These are phyloP conservation scores for Psilocybe subaeruginosa DNA, from an alignment of 768 basidiomycete genomes.

Conservation along the genomic window DNA sequence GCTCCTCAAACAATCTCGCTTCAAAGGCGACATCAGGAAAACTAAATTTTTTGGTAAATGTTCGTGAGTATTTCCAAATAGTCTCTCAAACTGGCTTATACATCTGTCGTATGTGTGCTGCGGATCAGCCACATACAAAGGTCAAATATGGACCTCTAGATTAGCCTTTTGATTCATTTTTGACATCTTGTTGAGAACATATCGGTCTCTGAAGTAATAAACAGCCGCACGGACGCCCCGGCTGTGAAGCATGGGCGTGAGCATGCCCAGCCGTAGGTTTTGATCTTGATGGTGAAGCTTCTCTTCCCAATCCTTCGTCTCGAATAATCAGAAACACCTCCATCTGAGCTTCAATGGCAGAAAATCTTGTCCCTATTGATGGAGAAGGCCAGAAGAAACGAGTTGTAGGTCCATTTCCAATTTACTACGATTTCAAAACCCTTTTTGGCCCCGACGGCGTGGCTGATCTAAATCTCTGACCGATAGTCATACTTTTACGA, in stretches of 20 bases:
- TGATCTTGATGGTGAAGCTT: background rate
- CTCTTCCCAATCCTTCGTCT: background rate
- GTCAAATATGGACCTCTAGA: background rate
- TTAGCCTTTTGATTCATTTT: background rate
- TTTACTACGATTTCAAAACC: slow-evolving; percentile 7
- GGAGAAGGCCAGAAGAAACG: slow-evolving; percentile 83
- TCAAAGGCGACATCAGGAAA: no score
- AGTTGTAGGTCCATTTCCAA: slow-evolving; percentile 62
- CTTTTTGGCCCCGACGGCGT: slow-evolving; percentile 9
- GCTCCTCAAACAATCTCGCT: no score
- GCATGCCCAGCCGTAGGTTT: background rate
- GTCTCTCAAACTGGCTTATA: no score
- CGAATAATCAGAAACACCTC: slow-evolving; percentile 7
- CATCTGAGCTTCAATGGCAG: slow-evolving; percentile 23
- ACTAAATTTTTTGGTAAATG: no score
- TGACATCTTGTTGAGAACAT: background rate
- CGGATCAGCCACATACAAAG: background rate
- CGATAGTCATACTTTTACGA: slow-evolving; percentile 98
- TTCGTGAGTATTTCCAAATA: no score
- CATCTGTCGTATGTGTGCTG: no score
- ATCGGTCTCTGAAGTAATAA: slow-evolving; percentile 1
- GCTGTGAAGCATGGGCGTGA: slow-evolving; percentile 1
- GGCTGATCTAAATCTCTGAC: slow-evolving; percentile 8
- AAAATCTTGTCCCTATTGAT: slow-evolving; percentile 63
- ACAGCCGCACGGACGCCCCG: slow-evolving; percentile 2